Conservation (phyloP, 345 rosid genomes). For the Arabidopsis arenosa region DNA sequence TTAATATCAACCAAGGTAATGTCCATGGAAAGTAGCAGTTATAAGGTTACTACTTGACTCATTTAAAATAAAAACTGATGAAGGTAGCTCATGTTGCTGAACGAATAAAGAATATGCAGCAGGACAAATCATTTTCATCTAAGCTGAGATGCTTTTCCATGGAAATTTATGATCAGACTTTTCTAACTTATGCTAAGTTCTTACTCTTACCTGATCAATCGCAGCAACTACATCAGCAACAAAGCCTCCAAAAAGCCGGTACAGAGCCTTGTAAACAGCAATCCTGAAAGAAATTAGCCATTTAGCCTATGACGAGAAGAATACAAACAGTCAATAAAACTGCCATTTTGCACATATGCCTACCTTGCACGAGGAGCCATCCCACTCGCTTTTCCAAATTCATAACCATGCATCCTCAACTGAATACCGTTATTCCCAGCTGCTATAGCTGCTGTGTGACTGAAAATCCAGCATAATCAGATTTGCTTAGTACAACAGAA, state of each 20-base stretch:
- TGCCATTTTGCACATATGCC: constrained; percentile 23
- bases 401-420: constrained; percentile 89
- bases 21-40: constrained; percentile 4
- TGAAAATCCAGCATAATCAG: constrained; percentile 47
- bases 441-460: constrained; percentile 99
- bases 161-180: background rate
- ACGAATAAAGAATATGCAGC: constrained; percentile 1
- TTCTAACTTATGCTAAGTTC: background rate
- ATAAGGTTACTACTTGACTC: constrained; percentile 1
- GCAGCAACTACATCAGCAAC: constrained; percentile 99
- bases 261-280: constrained; percentile 98
- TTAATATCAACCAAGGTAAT: constrained; percentile 16
- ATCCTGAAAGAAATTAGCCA: constrained; percentile 54
- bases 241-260: constrained; percentile 97
- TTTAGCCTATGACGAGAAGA: constrained; percentile 18
- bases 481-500: constrained; percentile 23
- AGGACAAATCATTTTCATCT: constrained; percentile 21
- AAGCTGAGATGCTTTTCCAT: background rate
- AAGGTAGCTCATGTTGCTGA: background rate
- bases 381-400: constrained; percentile 98
- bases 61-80: background rate
- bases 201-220: constrained; percentile 83
- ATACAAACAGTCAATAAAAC: constrained; percentile 11
- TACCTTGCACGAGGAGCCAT: constrained; percentile 99
- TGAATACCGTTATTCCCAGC: constrained; percentile 99